Conservation (phyloP, 129 eudicot genomes). For the Pulicaria dysenterica region DNA sequence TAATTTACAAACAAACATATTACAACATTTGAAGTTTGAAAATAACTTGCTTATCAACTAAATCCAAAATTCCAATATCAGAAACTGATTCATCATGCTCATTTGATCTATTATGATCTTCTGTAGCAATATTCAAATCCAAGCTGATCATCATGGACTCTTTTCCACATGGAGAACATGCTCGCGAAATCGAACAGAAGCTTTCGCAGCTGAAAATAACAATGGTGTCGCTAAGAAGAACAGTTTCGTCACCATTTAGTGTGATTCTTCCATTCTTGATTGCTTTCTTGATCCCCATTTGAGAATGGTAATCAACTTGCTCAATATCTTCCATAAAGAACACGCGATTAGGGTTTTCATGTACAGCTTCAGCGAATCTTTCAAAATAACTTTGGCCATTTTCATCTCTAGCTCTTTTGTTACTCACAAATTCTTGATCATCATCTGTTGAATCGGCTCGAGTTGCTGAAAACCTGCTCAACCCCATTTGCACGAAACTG, state of each 20-base stretch:
- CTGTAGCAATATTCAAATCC: conserved; percentile 66
- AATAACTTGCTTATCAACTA: conserved; percentile 68
- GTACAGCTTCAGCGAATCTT: conserved; percentile 54
- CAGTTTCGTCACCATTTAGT: conserved; percentile 37
- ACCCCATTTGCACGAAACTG: conserved; percentile 40
- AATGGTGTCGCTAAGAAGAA: conserved; percentile 62
- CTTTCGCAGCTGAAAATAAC: conserved; percentile 68
- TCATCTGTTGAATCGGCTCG: conserved; percentile 49
- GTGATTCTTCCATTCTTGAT: conserved; percentile 52
- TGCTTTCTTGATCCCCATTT: conserved; percentile 59
- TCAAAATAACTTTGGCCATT: conserved; percentile 51
- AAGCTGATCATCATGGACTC: conserved; percentile 37
- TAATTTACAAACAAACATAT: conserved; percentile 40
- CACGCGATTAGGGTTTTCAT: conserved; percentile 63
- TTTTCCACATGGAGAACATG: conserved; percentile 49
- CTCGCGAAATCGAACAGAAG: conserved; percentile 49
- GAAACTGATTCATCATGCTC: conserved; percentile 31
- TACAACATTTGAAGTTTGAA: conserved; percentile 67
- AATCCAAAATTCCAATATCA: conserved; percentile 52
- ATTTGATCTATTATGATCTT: conserved; percentile 35
- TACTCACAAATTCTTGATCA: conserved; percentile 51
- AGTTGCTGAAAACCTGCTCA: conserved; percentile 59
- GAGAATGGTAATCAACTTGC: conserved; percentile 54
- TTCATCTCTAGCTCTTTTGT: conserved; percentile 69
- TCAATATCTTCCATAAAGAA: conserved; percentile 75